Evolutionary conservation across 305 asterid species (phyloP), one percentile per base, ranked within the genome.

Genomic region (Withania somnifera): DNA sequence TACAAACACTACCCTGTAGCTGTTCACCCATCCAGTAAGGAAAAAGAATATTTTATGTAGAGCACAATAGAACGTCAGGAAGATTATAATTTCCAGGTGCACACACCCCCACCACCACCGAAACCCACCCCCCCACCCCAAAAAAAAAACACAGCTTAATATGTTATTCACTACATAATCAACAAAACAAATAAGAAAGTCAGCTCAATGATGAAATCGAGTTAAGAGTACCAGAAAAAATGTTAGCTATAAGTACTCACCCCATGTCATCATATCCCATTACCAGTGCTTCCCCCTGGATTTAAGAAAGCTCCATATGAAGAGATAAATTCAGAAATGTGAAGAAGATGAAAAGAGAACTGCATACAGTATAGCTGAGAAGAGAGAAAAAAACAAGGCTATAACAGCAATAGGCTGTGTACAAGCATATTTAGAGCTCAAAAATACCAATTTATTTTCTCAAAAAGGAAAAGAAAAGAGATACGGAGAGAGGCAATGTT

Each of bases 261-360:
- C 99, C 99, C 99, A 96, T 94, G 63, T 93, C 98, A 89, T 93
- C 98, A 85, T 94, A 96, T 89, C 99, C 99, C 98, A 94, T 92
- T 77, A 96, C 98, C 61, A 96, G 92, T 77, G 99, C 99, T 85
- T 96, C 98, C 10, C 99, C 99, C 99, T 96, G 98, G 82, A 90
- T 86, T 73, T 45, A 50, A 50, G 79, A 75, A 26, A 73, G 47
- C 24, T 73, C 60, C 42, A 24, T 73, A 85, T 79, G 78, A 42
- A 85, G 81, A 85, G 79, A 83, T 84, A 67, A 71, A 91, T 71
- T 87, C 78, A 84, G 80, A 75, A 61, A 52, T 71, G 10, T 20
- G 51, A 77, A 60, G 63, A 60, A 77, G 77, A 53, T 22, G 54
- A 60, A 28, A 50, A 15, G 45, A 51, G 13, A 75, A 75, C 79